Percentiles rank a stretch among this genome's conserved stretches.
Conservation (phyloP, 768 basidiomycete genomes). For the Paxillus rubicundulus region DNA sequence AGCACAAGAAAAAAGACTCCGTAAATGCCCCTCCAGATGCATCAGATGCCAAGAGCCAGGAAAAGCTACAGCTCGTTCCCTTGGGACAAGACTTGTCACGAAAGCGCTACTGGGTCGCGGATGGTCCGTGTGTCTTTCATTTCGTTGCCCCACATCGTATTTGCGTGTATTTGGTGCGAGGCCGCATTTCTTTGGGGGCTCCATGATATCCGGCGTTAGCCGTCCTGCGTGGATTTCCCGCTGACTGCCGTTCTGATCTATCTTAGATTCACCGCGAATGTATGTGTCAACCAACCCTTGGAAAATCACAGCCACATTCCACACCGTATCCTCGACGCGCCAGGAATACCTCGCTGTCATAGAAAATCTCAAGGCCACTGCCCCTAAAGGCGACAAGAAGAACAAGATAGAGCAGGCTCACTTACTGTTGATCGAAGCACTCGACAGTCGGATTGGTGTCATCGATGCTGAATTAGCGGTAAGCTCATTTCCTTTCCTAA, state of each 20-base stretch:
- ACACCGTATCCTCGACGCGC: constrained; percentile 64
- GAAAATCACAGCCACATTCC: constrained; percentile 81
- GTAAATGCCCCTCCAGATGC: constrained; percentile 53
- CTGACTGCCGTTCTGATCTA: constrained; percentile 32
- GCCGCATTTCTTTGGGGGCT: constrained; percentile 45
- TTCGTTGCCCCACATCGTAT: constrained; percentile 43
- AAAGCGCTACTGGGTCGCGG: constrained; percentile 82
- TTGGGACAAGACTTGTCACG: constrained; percentile 74
- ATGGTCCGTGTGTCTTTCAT: constrained; percentile 71
- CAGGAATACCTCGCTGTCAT: constrained; percentile 71
- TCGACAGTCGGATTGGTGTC: constrained; percentile 62
- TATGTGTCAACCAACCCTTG: constrained; percentile 87
- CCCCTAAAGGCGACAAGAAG: constrained; percentile 48
- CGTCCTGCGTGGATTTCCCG: constrained; percentile 32
- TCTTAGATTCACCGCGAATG: constrained; percentile 78
- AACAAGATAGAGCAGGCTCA: constrained; percentile 63
- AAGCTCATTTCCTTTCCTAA: constrained; percentile 35
- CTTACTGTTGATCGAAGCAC: constrained; percentile 52
- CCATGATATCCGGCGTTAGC: constrained; percentile 37
- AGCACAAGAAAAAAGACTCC: constrained; percentile 78
- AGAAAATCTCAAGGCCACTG: constrained; percentile 53
- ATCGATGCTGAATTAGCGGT: constrained; percentile 74
- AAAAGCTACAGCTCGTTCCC: constrained; percentile 62
- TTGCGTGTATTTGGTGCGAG: constrained; percentile 71
- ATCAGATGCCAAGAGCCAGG: constrained; percentile 63